Conservation (phyloP, 1,139 yeast genomes). For the Pichiaceae sp. region DNA sequence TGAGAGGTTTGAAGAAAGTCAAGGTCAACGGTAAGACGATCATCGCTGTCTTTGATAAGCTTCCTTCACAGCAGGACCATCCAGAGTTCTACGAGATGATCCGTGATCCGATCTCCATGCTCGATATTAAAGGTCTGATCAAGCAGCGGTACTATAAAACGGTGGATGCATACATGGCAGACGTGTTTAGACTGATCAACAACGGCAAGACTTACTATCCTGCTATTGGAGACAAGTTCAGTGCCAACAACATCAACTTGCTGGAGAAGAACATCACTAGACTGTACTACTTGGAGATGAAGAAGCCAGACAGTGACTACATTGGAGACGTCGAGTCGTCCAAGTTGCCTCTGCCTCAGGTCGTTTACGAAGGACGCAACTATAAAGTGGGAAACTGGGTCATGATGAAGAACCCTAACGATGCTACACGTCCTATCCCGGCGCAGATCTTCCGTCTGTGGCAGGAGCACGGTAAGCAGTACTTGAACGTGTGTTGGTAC, state of each 20-base stretch:
- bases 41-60: constrained; percentile 52
- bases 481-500: constrained; percentile 96
- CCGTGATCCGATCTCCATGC: constrained; percentile 68
- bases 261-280: constrained; percentile 57
- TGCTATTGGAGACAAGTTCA: constrained; percentile 38
- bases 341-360: constrained; percentile 65
- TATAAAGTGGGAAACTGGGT: constrained; percentile 96
- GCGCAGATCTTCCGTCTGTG: constrained; percentile 92
- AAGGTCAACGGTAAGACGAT: constrained; percentile 28
- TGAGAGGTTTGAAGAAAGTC: constrained; percentile 73
- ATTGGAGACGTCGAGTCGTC: constrained; percentile 48
- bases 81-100: constrained; percentile 64
- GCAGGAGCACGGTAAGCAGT: constrained; percentile 75
- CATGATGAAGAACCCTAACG: constrained; percentile 76
- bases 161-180: constrained; percentile 70
- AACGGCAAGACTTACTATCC: constrained; percentile 58
- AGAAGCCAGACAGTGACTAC: constrained; percentile 74
- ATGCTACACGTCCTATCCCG: constrained; percentile 79
- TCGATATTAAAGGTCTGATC: constrained; percentile 73
- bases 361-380: constrained; percentile 61
- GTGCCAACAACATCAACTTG: constrained; percentile 49
- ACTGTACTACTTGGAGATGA: constrained; percentile 61
- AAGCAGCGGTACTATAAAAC: constrained; percentile 75
- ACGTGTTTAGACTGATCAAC: constrained; percentile 64
- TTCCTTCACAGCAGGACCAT: constrained; percentile 64